Base-by-base conservation (phyloP, 805 yeast species). In the Suhomyces emberorum region DNA sequence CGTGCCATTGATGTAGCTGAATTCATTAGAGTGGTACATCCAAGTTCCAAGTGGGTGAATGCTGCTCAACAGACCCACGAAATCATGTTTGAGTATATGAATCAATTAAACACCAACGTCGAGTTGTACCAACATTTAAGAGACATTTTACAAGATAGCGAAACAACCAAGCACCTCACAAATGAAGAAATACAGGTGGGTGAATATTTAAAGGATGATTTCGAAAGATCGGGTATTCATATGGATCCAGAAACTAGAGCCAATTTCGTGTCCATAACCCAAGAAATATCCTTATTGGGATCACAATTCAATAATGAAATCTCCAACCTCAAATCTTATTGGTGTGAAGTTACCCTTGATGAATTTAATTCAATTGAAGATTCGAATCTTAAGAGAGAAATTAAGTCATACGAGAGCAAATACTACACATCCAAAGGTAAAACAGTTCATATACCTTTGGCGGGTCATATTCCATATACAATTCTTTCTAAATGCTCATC, bases 1-100 rank as follows among this genome's bases (percentile, higher is more conserved):
- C 76, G 95, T 38, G 97, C 88, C 4, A 89, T 93, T 27, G 98
- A 93, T 59, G 73, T 91, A 33, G 91, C 96, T 24, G 98, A 89
- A 49, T 91, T 91, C 62, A 78, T 93, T 19, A 68, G 98, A 31
- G 88, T 88, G 16, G 80, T 83, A 1, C 98, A 91, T 55, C 97
- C 98, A 1, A 75, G 81, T 44, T 66, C 66, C 33, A 59, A 66
- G 12, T 88, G 86, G 72, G 71, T 83, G 8, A 70, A 70, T 26
- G 89, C 88, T 1, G 96, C 98, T 1, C 95, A 91, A 52, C 72
- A 75, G 29, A 83, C 93, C 24, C 96, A 91, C 54, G 95, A 87
- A 48, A 69, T 78, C 44, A 77, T 91, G 84, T 91, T 83, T 59
- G 95, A 88, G 52, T 89, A 82, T 59, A 93, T 93, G 98, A 93